Percentiles rank a stretch among this genome's conserved stretches.
Evolutionary conservation across 1,284 basidiomycete species (phyloP).

Genomic region (Tylopilus microsporus): DNA sequence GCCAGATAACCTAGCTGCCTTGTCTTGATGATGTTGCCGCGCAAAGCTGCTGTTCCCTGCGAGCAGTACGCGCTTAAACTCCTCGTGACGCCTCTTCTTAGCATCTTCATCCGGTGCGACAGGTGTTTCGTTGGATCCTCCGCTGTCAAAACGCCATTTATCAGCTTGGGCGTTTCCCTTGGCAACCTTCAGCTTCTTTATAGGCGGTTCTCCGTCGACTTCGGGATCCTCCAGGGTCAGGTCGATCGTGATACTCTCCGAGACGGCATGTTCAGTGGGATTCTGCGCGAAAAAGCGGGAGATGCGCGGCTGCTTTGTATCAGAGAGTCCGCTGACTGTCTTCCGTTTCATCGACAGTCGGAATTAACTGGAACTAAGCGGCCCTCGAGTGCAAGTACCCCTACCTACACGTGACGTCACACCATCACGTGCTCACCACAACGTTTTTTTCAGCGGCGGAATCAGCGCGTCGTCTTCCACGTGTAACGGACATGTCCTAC

Average conservation of each 20-base stretch:
- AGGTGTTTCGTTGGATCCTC: slow-evolving; percentile 16
- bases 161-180: slow-evolving; percentile 18
- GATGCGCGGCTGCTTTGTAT: slow-evolving; percentile 41
- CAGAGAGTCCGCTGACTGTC: neutral
- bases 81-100: slow-evolving; percentile 39
- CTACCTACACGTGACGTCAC: slow-evolving; percentile 25
- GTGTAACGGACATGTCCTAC: slow-evolving; percentile 15
- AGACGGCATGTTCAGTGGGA: slow-evolving; percentile 21
- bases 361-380: neutral
- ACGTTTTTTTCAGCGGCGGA: slow-evolving; percentile 2
- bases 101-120: slow-evolving; percentile 14
- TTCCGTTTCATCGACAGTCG: slow-evolving; percentile 24
- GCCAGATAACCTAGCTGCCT: slow-evolving; percentile 13
- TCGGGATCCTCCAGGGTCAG: slow-evolving; percentile 44
- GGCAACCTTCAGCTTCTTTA: slow-evolving; percentile 35
- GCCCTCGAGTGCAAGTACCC: neutral
- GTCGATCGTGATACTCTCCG: slow-evolving; percentile 46
- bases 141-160: slow-evolving; percentile 36
- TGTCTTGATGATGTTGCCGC: slow-evolving; percentile 6
- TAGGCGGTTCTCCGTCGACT: slow-evolving; percentile 33
- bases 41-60: slow-evolving; percentile 39
- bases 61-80: slow-evolving; percentile 54
- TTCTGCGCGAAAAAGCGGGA: slow-evolving; percentile 53
- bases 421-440: slow-evolving; percentile 17
- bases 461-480: neutral